These are phyloP conservation scores for Pelargonium nanum DNA, from an alignment of 345 rosid genomes.

Conservation along the genomic window DNA sequence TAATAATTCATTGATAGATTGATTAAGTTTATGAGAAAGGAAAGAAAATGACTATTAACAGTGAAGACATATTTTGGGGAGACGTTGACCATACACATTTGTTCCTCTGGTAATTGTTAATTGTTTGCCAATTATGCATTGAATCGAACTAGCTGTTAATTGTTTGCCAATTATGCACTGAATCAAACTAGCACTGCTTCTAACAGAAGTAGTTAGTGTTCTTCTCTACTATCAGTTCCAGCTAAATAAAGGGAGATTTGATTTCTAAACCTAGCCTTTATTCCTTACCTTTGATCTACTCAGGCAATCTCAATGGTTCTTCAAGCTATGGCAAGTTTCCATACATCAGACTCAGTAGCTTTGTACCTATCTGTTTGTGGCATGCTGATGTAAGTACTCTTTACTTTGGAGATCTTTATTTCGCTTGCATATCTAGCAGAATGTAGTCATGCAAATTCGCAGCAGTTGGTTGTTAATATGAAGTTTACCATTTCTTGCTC, in stretches of 20 bases:
- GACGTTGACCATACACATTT: neutral
- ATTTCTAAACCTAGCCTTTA: neutral
- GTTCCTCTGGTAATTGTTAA: neutral
- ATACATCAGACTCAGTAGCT: conserved; percentile 29
- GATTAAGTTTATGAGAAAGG: too few relatives aligned
- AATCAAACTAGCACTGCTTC: neutral
- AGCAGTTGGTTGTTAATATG: too few relatives aligned
- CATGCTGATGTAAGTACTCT: conserved; percentile 63
- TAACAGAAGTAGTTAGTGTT: neutral
- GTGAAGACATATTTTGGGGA: neutral
- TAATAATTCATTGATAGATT: neutral
- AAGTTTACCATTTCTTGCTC: too few relatives aligned
- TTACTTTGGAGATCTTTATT: neutral
- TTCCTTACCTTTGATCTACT: conserved; percentile 11
- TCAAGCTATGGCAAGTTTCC: conserved; percentile 64
- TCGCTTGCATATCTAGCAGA: neutral
- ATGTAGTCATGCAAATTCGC: neutral
- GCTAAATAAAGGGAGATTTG: too few relatives aligned
- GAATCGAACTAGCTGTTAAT: neutral
- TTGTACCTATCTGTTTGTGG: conserved; percentile 78
- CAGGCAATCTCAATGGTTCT: conserved; percentile 79
- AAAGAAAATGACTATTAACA: neutral
- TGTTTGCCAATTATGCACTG: neutral
- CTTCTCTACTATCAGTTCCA: too few relatives aligned
- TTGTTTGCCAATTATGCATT: neutral